These are phyloP conservation scores for Xanthoconium purpureum DNA, from an alignment of 768 basidiomycete genomes.

Conservation along the genomic window DNA sequence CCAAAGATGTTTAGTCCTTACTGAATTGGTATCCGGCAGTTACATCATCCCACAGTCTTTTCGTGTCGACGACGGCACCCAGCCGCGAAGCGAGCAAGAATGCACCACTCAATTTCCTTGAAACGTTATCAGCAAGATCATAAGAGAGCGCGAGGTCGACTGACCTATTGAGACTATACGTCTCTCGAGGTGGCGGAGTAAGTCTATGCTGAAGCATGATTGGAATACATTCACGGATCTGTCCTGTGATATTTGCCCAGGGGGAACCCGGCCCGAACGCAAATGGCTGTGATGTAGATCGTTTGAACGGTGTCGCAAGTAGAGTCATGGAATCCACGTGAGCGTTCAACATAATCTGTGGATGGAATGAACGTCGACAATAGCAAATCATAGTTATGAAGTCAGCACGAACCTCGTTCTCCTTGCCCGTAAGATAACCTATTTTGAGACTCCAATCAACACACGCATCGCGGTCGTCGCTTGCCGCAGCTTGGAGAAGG, in stretches of 20 bases:
- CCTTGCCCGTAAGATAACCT: constrained; percentile 88
- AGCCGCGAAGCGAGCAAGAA: constrained; percentile 78
- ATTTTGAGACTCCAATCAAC: constrained; percentile 71
- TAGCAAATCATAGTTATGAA: background rate
- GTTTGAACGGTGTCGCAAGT: constrained; percentile 82
- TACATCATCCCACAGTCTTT: constrained; percentile 70
- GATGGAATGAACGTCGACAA: background rate
- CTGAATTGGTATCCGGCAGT: constrained; percentile 32
- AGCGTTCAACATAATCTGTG: constrained; percentile 75
- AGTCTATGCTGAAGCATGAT: constrained; percentile 85
- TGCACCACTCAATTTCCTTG: constrained; percentile 76
- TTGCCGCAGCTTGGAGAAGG: constrained; percentile 78
- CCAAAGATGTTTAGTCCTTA: background rate
- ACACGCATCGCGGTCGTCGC: constrained; percentile 64
- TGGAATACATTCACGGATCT: constrained; percentile 80
- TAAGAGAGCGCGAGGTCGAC: constrained; percentile 20
- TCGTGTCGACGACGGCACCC: constrained; percentile 70
- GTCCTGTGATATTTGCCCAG: constrained; percentile 71
- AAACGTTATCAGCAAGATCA: background rate
- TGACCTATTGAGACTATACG: constrained; percentile 89
- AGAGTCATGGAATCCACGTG: constrained; percentile 82
- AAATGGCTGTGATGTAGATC: constrained; percentile 64
- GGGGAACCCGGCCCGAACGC: constrained; percentile 64
- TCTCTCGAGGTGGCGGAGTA: constrained; percentile 91
- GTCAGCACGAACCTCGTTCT: constrained; percentile 59